phyloP scores from a whole-genome alignment of 345 rosid species.

The Alliaria petiolata region DNA sequence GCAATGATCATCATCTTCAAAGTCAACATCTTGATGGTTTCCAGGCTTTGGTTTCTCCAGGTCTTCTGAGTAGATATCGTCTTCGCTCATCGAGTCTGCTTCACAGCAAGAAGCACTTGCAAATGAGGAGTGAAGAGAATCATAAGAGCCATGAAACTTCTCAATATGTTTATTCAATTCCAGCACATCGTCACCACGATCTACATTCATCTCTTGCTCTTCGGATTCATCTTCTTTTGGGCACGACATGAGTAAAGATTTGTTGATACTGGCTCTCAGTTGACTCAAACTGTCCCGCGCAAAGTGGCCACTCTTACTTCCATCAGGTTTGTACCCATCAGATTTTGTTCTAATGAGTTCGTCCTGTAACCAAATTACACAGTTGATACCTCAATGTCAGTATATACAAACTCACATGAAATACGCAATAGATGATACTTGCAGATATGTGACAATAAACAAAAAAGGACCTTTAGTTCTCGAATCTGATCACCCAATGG shows the following conservation, averaged over 20 bases:
- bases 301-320: slow-evolving; percentile 43
- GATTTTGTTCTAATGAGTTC: slow-evolving; percentile 90
- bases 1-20: slow-evolving; percentile 26
- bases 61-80: slow-evolving; percentile 46
- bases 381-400: slow-evolving; percentile 16
- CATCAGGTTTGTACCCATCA: slow-evolving; percentile 40
- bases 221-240: slow-evolving; percentile 35
- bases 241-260: slow-evolving; percentile 61
- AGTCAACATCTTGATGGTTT: slow-evolving; percentile 18
- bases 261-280: slow-evolving; percentile 78
- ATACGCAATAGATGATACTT: neutral
- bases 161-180: slow-evolving; percentile 64
- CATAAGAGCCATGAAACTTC: slow-evolving; percentile 47
- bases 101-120: slow-evolving; percentile 53
- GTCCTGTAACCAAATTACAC: slow-evolving; percentile 48
- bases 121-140: slow-evolving; percentile 46
- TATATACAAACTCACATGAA: neutral
- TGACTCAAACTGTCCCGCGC: slow-evolving; percentile 78
- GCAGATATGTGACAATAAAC: neutral
- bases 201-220: slow-evolving; percentile 47
- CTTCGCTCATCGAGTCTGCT: slow-evolving; percentile 54
- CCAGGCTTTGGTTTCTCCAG: slow-evolving; percentile 37
- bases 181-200: slow-evolving; percentile 50
- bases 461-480: slow-evolving; percentile 51
- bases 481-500: slow-evolving; percentile 92